A percentile compares a stretch with the other conserved stretches of the same genome.
Conservation (phyloP, 176 grass and related monocot species). For the Cenchrus fungigraminus region DNA sequence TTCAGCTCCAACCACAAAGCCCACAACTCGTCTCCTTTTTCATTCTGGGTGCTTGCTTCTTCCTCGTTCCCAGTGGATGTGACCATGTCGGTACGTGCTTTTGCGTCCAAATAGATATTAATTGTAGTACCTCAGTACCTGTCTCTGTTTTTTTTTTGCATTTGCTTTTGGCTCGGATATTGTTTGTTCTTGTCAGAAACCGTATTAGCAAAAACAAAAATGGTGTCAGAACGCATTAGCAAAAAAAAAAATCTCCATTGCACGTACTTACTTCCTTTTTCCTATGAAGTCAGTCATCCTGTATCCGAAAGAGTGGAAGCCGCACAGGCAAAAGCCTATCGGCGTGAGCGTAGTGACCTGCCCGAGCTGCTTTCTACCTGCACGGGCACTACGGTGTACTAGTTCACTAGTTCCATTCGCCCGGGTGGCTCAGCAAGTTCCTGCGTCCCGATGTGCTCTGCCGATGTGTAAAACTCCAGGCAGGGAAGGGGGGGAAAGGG, state of each 20-base stretch:
- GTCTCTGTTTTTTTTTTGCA: neutral
- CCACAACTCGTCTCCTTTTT: too few species aligned
- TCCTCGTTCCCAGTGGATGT: neutral
- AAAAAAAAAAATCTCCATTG: neutral
- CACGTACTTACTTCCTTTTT: neutral
- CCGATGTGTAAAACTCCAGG: slow-evolving; percentile 34
- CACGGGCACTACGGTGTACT: neutral
- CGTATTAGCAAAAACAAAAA: neutral
- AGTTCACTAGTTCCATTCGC: neutral
- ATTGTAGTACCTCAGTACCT: too few species aligned
- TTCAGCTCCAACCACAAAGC: neutral
- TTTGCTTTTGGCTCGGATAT: neutral
- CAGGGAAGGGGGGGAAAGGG: neutral
- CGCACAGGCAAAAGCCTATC: neutral
- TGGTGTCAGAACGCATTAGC: neutral
- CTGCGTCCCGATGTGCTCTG: neutral
- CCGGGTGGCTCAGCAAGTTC: neutral
- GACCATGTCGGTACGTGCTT: neutral
- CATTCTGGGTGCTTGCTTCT: neutral
- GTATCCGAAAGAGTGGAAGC: neutral
- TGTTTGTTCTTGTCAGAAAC: neutral
- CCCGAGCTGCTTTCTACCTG: neutral
- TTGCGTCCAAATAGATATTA: neutral
- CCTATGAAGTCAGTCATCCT: neutral
- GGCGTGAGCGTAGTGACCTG: neutral